phyloP scores from a whole-genome alignment of 2,329 filamentous ascomycete genomes.

The Fusarium transvaalense region DNA sequence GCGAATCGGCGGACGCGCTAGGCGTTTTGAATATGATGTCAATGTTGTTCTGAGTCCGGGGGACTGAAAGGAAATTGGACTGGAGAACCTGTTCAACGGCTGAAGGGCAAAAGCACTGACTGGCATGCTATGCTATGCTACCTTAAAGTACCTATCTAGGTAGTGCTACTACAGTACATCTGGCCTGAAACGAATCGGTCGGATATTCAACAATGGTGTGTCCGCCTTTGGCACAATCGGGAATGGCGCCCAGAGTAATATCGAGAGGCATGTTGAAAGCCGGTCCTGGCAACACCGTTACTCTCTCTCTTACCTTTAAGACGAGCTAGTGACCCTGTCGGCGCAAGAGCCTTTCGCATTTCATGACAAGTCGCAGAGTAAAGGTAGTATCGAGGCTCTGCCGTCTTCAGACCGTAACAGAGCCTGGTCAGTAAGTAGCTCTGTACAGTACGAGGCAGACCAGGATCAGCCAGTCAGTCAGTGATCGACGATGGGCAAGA shows the following conservation, averaged over 20 bases:
- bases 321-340: constrained; percentile 20
- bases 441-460: constrained; percentile 26
- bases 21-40: constrained; percentile 43
- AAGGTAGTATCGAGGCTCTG: constrained; percentile 26
- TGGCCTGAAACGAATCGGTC: constrained; percentile 46
- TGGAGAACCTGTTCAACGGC: constrained; percentile 16
- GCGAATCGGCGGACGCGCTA: constrained; percentile 27
- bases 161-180: constrained; percentile 4
- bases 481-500: constrained; percentile 36
- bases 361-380: constrained; percentile 31
- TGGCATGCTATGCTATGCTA: too few relatives aligned
- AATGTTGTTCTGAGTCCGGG: constrained; percentile 31
- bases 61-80: constrained; percentile 30
- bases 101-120: constrained; percentile 35
- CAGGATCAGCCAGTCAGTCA: constrained; percentile 16
- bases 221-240: constrained; percentile 31
- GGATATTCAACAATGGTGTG: constrained; percentile 34
- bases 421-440: constrained; percentile 11
- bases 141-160: constrained; percentile 3
- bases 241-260: constrained; percentile 14
- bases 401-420: constrained; percentile 20
- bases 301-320: neutral
- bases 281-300: constrained; percentile 7
- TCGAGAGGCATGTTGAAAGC: constrained; percentile 18
- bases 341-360: constrained; percentile 23